phyloP scores from a whole-genome alignment of 345 rosid genomes.

The Salix viminalis region DNA sequence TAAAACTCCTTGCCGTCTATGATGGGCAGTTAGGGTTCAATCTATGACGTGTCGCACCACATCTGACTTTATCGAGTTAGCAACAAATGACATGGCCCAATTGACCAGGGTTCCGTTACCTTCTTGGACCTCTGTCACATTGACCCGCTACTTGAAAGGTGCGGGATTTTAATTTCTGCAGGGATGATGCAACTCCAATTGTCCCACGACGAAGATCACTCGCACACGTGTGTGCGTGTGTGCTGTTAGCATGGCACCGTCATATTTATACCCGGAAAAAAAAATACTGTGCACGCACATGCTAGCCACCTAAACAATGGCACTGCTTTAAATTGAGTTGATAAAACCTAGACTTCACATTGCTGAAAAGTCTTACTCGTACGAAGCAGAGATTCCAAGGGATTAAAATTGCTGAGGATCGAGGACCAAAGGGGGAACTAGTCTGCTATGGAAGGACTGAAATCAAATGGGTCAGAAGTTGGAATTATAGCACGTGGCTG shows the following conservation, averaged over 20 bases:
- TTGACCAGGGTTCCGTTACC: not conserved
- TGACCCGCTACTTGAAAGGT: too few relatives aligned
- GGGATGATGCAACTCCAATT: not conserved
- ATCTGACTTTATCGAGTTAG: not conserved
- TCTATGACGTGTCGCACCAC: not conserved
- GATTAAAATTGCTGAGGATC: too few relatives aligned
- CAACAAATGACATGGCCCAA: not conserved
- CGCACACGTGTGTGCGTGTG: too few relatives aligned
- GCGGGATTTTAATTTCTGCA: too few relatives aligned
- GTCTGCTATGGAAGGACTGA: too few relatives aligned
- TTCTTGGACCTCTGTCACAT: not conserved
- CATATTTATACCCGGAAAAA: too few relatives aligned
- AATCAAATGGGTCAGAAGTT: too few relatives aligned
- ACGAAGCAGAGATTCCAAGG: not conserved
- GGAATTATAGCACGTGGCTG: too few relatives aligned
- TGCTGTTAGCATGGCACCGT: not conserved
- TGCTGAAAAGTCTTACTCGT: not conserved
- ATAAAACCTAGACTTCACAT: not conserved
- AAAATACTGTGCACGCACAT: not conserved
- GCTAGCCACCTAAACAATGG: not conserved
- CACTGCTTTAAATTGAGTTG: not conserved
- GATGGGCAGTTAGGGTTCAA: not conserved
- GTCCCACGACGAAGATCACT: not conserved
- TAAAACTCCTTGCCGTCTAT: too few relatives aligned
- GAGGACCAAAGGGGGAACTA: too few relatives aligned